phyloP scores from a whole-genome alignment of 176 grass and related monocot genomes.

The Elaeis guineensis region DNA sequence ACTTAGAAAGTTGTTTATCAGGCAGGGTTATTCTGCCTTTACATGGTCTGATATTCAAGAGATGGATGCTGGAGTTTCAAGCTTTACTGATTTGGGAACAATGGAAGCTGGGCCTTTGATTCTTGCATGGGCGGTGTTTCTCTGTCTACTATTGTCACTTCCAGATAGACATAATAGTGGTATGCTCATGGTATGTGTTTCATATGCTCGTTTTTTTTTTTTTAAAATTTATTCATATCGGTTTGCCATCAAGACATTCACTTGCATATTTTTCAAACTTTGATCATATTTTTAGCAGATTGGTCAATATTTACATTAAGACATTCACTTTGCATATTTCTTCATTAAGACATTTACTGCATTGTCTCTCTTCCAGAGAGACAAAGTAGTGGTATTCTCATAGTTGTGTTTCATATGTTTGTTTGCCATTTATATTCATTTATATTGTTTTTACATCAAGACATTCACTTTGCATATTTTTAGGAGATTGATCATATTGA shows the following conservation, averaged over 20 bases:
- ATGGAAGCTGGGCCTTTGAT: slow-evolving; percentile 76
- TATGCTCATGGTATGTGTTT: slow-evolving; percentile 29
- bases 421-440: not conserved
- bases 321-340: too few species aligned
- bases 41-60: slow-evolving; percentile 74
- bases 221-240: too few species aligned
- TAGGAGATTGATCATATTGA: slow-evolving; percentile 85
- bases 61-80: slow-evolving; percentile 77
- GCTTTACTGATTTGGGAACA: slow-evolving; percentile 45
- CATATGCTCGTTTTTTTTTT: not conserved
- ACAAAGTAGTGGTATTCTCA: not conserved
- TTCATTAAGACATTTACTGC: too few species aligned
- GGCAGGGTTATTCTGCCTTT: slow-evolving; percentile 61
- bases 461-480: slow-evolving; percentile 2
- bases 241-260: too few species aligned
- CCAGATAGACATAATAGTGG: slow-evolving; percentile 37
- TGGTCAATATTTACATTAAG: too few species aligned
- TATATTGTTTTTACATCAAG: too few species aligned
- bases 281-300: slow-evolving; percentile 40
- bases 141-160: slow-evolving; percentile 67
- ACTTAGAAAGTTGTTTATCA: slow-evolving; percentile 23
- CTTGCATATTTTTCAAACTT: slow-evolving; percentile 42
- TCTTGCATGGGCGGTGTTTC: slow-evolving; percentile 80
- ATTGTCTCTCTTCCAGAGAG: too few species aligned
- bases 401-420: not conserved